Percentiles rank a stretch among this genome's conserved stretches.
Evolutionary conservation across 306 rosid species (phyloP).

Genomic region (Amphicarpaea edgeworthii): DNA sequence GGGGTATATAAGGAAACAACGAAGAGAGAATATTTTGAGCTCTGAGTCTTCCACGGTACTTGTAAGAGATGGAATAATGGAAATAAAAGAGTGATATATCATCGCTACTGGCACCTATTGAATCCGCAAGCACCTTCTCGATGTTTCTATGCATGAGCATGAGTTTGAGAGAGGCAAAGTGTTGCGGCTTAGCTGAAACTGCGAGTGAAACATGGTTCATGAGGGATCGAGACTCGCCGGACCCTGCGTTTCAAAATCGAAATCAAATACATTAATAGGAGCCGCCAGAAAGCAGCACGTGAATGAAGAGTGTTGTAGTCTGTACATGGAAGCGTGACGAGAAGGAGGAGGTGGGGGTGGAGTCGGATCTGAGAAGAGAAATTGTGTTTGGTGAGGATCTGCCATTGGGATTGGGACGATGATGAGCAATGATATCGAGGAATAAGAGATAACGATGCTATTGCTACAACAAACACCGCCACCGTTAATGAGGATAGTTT

Average conservation of each 20-base stretch:
- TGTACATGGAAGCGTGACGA: constrained; percentile 81
- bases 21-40: constrained; percentile 66
- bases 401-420: constrained; percentile 54
- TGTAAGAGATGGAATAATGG: constrained; percentile 74
- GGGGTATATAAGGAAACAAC: constrained; percentile 50
- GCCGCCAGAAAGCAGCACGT: too few species aligned
- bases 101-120: constrained; percentile 61
- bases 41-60: constrained; percentile 69
- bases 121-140: constrained; percentile 68
- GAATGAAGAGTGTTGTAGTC: background rate
- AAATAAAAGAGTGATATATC: constrained; percentile 62
- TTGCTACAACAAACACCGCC: constrained; percentile 1
- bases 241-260: constrained; percentile 71
- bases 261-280: constrained; percentile 35
- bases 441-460: background rate
- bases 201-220: constrained; percentile 60
- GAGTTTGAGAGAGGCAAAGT: constrained; percentile 63
- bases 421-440: constrained; percentile 4
- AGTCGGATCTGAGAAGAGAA: constrained; percentile 89
- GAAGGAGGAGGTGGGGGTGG: constrained; percentile 75
- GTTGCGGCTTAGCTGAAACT: constrained; percentile 44
- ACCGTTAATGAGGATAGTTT: background rate
- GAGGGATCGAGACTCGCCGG: constrained; percentile 85
- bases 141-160: constrained; percentile 64
- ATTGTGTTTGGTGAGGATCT: constrained; percentile 77